Percentiles rank a stretch among this genome's conserved stretches.
These are phyloP conservation scores for Dittrichia graveolens DNA, from an alignment of 129 eudicot genomes.

Conservation along the genomic window DNA sequence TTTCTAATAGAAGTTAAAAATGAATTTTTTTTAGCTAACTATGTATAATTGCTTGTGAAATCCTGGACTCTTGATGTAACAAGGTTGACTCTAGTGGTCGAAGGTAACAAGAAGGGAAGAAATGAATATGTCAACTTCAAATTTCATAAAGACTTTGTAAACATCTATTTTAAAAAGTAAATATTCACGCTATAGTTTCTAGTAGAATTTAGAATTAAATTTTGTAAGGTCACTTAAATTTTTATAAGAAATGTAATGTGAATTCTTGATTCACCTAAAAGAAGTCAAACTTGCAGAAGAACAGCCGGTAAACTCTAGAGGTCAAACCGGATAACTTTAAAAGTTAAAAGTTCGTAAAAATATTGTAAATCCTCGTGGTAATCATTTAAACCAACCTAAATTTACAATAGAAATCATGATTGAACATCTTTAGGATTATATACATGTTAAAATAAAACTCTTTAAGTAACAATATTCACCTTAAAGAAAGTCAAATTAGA, in stretches of 20 bases:
- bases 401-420: not conserved
- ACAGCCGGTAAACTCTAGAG: not conserved
- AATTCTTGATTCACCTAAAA: not conserved
- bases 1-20: too few species aligned
- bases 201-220: not conserved
- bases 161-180: not conserved
- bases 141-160: not conserved
- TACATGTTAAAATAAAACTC: not conserved
- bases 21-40: not conserved
- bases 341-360: not conserved
- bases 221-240: too few species aligned
- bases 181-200: not conserved
- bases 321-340: not conserved
- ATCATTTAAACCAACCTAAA: not conserved
- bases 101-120: not conserved
- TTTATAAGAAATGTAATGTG: not conserved
- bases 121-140: not conserved
- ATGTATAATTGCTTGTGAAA: not conserved
- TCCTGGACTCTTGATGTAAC: not conserved
- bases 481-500: slow-evolving; percentile 24
- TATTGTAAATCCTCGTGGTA: not conserved
- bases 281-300: slow-evolving; percentile 2
- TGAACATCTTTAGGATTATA: not conserved
- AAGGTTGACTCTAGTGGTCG: not conserved
- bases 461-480: slow-evolving; percentile 4